Evolutionary conservation across 176 grass and related monocot species (phyloP).

Genomic region (Puya raimondii): DNA sequence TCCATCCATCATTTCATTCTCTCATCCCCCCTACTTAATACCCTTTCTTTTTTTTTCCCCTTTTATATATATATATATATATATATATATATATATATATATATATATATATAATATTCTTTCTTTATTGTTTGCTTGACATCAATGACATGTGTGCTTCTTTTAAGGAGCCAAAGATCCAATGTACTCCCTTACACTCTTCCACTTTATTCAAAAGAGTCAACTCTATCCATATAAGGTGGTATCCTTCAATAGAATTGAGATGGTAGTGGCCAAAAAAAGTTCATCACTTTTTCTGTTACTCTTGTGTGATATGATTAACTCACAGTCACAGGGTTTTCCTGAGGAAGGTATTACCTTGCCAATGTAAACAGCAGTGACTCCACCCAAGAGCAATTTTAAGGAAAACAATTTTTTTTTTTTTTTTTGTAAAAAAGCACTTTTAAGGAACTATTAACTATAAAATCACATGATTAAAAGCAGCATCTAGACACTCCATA

Average conservation of each 20-base stretch:
- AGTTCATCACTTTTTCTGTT: background rate
- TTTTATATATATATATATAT: background rate
- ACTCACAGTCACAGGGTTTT: background rate
- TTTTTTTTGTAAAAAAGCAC: background rate
- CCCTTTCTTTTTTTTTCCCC: no score
- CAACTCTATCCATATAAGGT: background rate
- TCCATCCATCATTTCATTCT: background rate
- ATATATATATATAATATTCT: background rate
- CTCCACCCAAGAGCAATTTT: background rate
- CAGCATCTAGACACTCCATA: no score
- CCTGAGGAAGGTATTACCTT: constrained; percentile 2
- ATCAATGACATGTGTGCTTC: background rate
- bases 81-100: background rate
- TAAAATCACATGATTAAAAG: no score
- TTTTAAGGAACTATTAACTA: no score
- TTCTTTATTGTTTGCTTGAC: background rate
- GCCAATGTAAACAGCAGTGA: background rate
- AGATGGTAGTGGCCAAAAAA: background rate
- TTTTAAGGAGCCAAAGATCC: background rate
- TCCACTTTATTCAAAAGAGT: background rate
- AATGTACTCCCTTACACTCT: background rate
- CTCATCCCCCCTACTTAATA: background rate
- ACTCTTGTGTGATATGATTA: background rate
- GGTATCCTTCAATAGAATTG: background rate
- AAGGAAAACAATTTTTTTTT: background rate